A percentile compares a stretch with the other conserved stretches of the same genome.
phyloP scores from a whole-genome alignment of 495 filamentous ascomycete genomes.

The Copromyces sp. region DNA sequence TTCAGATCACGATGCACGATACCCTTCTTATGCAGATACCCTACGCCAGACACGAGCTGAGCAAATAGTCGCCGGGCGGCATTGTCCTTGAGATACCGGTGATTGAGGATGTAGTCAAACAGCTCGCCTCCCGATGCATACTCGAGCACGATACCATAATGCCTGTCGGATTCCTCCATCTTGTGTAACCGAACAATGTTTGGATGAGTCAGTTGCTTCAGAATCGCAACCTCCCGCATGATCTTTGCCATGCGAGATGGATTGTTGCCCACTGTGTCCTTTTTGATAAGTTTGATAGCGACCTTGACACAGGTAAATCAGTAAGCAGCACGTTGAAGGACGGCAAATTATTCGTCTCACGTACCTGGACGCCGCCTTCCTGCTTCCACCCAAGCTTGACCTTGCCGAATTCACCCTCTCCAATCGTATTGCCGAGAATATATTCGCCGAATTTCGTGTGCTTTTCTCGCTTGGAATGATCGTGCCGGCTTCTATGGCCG shows the following conservation, averaged over 20 bases:
- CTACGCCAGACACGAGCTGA: constrained; percentile 91
- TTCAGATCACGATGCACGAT: constrained; percentile 98
- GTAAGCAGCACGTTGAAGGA: background rate
- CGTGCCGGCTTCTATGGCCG: constrained; percentile 63
- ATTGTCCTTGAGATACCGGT: constrained; percentile 90
- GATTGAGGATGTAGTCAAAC: constrained; percentile 95
- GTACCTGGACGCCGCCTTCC: constrained; percentile 72
- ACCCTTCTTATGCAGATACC: constrained; percentile 97
- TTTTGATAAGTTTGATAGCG: constrained; percentile 94
- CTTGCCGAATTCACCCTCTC: constrained; percentile 97
- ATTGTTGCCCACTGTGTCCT: constrained; percentile 79
- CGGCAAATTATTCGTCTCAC: constrained; percentile 9
- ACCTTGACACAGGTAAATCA: constrained; percentile 43
- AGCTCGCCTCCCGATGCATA: constrained; percentile 96
- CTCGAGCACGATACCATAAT: constrained; percentile 97
- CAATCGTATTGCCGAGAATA: constrained; percentile 90
- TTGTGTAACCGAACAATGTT: constrained; percentile 97
- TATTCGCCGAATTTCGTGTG: constrained; percentile 90
- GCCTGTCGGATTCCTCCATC: constrained; percentile 93
- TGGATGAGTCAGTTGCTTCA: constrained; percentile 76
- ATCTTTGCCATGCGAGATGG: constrained; percentile 88
- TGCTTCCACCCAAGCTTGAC: constrained; percentile 99
- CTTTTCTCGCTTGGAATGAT: constrained; percentile 59
- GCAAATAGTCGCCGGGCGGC: constrained; percentile 87
- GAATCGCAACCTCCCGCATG: constrained; percentile 87